These are phyloP conservation scores for Physcomitrellopsis africana DNA, from an alignment of 225 moss, liverwort and hornwort species.

Conservation along the genomic window DNA sequence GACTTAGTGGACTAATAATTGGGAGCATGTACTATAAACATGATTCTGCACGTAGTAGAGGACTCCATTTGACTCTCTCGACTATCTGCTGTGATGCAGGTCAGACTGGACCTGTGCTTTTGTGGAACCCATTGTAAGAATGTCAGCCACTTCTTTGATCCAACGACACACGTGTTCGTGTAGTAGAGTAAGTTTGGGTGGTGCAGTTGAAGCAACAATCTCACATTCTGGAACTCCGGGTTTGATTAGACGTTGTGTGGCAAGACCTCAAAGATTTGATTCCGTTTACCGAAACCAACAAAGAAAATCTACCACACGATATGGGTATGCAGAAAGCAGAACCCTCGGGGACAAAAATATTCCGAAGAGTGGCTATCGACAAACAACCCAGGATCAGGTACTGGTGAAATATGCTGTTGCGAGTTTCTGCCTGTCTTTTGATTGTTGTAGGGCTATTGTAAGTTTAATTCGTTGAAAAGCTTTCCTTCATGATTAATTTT, in stretches of 20 bases:
- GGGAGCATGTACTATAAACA: neutral
- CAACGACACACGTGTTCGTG: conserved; percentile 32
- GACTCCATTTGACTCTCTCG: neutral
- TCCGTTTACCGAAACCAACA: conserved; percentile 13
- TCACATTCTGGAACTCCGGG: conserved; percentile 7
- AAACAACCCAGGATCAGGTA: conserved; percentile 40
- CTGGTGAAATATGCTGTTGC: neutral
- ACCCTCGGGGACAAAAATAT: conserved; percentile 20
- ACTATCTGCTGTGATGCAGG: conserved; percentile 35
- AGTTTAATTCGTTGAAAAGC: neutral
- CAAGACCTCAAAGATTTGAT: neutral
- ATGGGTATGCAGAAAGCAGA: conserved; percentile 22
- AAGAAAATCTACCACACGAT: conserved; percentile 19
- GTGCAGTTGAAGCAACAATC: conserved; percentile 10
- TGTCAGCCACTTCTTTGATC: conserved; percentile 34
- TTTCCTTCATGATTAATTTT: neutral
- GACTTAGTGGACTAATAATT: neutral
- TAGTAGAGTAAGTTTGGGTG: conserved; percentile 27
- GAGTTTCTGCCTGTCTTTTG: neutral
- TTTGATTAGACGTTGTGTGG: conserved; percentile 1
- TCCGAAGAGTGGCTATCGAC: conserved; percentile 21
- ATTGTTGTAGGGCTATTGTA: neutral
- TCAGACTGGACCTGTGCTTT: conserved; percentile 30
- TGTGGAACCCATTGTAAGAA: conserved; percentile 31
- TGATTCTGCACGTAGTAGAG: neutral